These are phyloP conservation scores for Salix udensis DNA, from an alignment of 345 rosid genomes.

Conservation along the genomic window DNA sequence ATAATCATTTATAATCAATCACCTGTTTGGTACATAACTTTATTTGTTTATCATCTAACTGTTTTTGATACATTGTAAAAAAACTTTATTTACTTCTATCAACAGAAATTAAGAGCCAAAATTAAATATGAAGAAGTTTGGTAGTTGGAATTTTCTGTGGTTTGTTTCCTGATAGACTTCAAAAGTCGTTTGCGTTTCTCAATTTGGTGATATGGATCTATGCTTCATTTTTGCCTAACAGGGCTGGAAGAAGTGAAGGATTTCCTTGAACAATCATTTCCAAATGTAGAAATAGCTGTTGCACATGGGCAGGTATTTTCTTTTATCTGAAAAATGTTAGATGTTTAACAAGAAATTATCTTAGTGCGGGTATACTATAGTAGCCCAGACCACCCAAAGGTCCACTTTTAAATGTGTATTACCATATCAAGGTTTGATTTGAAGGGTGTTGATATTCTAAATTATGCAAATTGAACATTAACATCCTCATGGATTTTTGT, in stretches of 20 bases:
- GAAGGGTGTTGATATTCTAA: neutral
- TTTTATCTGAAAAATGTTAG: neutral
- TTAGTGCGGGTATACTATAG: neutral
- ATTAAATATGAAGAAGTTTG: neutral
- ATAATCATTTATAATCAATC: neutral
- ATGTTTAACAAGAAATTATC: neutral
- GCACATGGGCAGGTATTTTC: constrained; percentile 85
- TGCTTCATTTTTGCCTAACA: constrained; percentile 29
- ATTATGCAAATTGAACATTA: neutral
- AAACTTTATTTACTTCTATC: neutral
- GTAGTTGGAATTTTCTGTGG: neutral
- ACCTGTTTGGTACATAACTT: neutral
- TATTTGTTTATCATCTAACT: neutral
- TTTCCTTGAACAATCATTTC: constrained; percentile 72
- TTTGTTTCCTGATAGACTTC: neutral
- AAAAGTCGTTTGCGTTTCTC: constrained; percentile 4
- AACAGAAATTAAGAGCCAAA: neutral
- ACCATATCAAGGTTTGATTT: neutral
- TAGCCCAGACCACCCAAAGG: neutral
- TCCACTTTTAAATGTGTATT: neutral
- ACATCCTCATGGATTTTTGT: neutral
- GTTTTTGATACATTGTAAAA: no score
- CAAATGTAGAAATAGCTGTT: constrained; percentile 69
- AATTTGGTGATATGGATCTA: constrained; percentile 5
- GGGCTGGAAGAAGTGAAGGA: constrained; percentile 87